Conservation (phyloP, 306 rosid genomes). For the Lathyrus oleraceus region DNA sequence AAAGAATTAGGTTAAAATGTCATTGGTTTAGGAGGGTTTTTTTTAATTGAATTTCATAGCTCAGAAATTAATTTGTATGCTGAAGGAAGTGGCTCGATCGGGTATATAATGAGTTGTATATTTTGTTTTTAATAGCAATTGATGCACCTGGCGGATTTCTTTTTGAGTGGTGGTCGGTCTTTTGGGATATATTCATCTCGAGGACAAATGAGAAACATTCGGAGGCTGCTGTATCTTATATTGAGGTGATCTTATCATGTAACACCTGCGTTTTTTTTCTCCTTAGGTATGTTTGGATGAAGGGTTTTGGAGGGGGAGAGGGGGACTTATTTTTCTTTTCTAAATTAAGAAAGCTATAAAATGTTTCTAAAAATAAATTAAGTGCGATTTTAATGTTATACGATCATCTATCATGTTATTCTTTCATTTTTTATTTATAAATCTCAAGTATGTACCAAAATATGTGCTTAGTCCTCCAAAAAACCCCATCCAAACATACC, state of each 20-base stretch:
- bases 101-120: conserved; percentile 17
- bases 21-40: neutral
- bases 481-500: neutral
- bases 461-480: neutral
- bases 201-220: conserved; percentile 88
- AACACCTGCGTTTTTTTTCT: neutral
- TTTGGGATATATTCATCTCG: conserved; percentile 93
- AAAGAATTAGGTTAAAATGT: conserved; percentile 3
- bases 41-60: neutral
- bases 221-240: conserved; percentile 79
- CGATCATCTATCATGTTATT: neutral
- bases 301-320: neutral
- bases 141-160: conserved; percentile 98
- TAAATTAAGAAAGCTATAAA: neutral
- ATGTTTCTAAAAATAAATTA: neutral
- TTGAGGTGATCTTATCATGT: conserved; percentile 57
- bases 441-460: neutral
- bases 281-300: neutral
- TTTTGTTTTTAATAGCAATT: conserved; percentile 68
- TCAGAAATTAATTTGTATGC: conserved; percentile 18
- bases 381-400: neutral
- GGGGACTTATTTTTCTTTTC: neutral
- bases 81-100: conserved; percentile 4
- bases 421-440: neutral
- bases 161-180: conserved; percentile 96